A percentile compares a stretch with the other conserved stretches of the same genome.
Conservation (phyloP, 768 basidiomycete genomes). For the Lactarius indigo region DNA sequence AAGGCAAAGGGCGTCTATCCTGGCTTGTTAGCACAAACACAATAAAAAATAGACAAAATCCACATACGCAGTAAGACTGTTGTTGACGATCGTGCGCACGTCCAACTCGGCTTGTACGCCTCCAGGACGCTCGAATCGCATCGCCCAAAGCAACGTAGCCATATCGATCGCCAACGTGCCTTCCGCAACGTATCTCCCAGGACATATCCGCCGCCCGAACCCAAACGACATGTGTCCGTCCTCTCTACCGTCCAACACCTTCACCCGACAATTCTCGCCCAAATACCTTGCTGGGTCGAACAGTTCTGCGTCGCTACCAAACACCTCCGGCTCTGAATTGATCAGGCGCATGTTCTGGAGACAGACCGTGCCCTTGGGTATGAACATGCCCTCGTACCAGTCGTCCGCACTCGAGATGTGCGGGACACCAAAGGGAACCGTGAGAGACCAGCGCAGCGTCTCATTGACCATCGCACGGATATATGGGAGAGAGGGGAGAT, state of each 20-base stretch:
- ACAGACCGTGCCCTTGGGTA: background rate
- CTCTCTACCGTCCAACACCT: constrained; percentile 27
- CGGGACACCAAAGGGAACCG: constrained; percentile 26
- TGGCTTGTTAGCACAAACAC: background rate
- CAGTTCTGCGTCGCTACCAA: too few species aligned
- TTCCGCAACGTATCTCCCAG: constrained; percentile 34
- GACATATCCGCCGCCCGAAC: constrained; percentile 33
- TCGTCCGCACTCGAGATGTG: constrained; percentile 1
- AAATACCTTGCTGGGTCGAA: background rate
- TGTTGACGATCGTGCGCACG: background rate
- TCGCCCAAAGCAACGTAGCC: constrained; percentile 30
- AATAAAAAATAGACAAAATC: background rate
- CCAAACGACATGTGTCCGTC: constrained; percentile 20
- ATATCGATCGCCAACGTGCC: constrained; percentile 32
- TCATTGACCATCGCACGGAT: too few species aligned
- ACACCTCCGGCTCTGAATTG: background rate
- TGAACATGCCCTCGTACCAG: constrained; percentile 8
- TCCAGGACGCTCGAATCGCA: constrained; percentile 16
- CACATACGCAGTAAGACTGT: constrained; percentile 11
- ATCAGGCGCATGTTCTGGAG: background rate
- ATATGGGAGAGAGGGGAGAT: too few species aligned
- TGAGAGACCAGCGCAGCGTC: too few species aligned
- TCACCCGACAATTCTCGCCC: background rate
- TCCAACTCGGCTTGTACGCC: constrained; percentile 10
- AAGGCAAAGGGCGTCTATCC: constrained; percentile 7